Evolutionary conservation across 1,139 yeast species (phyloP), one percentile per base, ranked within the genome.

Genomic region (Blastobotrys indianensis): DNA sequence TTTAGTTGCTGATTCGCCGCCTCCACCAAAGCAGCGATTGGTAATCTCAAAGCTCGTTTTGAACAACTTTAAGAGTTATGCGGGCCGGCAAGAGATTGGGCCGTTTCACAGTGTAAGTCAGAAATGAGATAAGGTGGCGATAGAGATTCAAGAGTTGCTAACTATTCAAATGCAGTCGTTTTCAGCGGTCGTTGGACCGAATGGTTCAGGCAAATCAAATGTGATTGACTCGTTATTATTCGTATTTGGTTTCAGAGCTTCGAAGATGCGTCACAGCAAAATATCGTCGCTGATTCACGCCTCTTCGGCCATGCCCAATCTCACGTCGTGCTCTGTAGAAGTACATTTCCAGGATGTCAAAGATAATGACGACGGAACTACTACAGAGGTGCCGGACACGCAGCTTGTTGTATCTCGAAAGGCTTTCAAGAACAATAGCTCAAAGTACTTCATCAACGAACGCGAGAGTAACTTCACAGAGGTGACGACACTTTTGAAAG

Each of bases 131-230:
- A 15, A 28, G 34, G n/a, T 4, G 12, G 11, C 28, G 32, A 33
- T 31, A 39, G 13, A 15, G n/a, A 40, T 17, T 12, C 35, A 32
- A 25, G n/a, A n/a, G n/a, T 29, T 37, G 28, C 52, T 52, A 45
- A 50, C 46, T 23, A 32, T 16, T n/a, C 9, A 12, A 11, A 10
- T 40, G 9, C 70, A 88, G 38, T 86, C 95, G 2, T 94, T 94
- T 62, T 86, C 96, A 7, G 97, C 99, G 0, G 95, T 94, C 8
- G 97, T 94, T n/a, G 99, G 99, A 0, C 98, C 98, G 3, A 94
- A 94, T 63, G 99, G 99, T 29, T 85, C 95, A 35, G 98, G 98
- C 7, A 92, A 92, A 65, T 90, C 97, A 10, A 94, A 94, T 62
- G 98, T 94, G 34, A 94, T 94, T 54, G 99, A 94, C 62, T 85